Conservation (phyloP, 169 alveolate genomes). For the Plasmodium vinckei region DNA sequence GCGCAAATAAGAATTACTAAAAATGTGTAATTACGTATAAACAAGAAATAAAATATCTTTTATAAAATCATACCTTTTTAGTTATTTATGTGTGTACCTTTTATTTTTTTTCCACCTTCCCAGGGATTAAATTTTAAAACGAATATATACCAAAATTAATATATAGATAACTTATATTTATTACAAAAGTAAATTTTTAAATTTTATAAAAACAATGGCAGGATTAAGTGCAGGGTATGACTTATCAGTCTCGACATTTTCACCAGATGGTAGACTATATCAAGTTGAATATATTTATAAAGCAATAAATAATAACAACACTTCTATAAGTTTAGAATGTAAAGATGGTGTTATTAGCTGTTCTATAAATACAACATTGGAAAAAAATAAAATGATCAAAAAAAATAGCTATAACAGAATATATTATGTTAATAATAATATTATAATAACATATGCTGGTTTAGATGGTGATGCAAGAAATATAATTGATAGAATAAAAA, state of each 20-base stretch:
- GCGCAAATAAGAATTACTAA: too few relatives aligned
- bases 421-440: constrained; percentile 87
- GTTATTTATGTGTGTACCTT: too few relatives aligned
- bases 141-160: too few relatives aligned
- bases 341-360: constrained; percentile 93
- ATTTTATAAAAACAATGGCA: constrained; percentile 81
- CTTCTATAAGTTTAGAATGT: constrained; percentile 92
- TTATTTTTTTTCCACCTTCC: too few relatives aligned
- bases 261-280: constrained; percentile 97
- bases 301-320: constrained; percentile 94
- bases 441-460: constrained; percentile 93
- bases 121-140: too few relatives aligned
- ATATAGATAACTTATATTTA: too few relatives aligned
- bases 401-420: constrained; percentile 88
- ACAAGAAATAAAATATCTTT: too few relatives aligned
- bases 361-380: constrained; percentile 46
- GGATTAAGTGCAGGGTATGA: constrained; percentile 94
- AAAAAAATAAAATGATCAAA: constrained; percentile 77
- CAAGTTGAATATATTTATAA: constrained; percentile 96
- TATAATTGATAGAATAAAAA: constrained; percentile 91
- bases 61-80: too few relatives aligned
- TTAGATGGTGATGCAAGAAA: constrained; percentile 94
- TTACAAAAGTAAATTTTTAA: too few relatives aligned
- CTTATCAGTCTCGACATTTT: constrained; percentile 95
- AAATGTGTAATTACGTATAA: too few relatives aligned